These are phyloP conservation scores for Leccinum arenicola DNA, from an alignment of 768 basidiomycete species.

Conservation along the genomic window DNA sequence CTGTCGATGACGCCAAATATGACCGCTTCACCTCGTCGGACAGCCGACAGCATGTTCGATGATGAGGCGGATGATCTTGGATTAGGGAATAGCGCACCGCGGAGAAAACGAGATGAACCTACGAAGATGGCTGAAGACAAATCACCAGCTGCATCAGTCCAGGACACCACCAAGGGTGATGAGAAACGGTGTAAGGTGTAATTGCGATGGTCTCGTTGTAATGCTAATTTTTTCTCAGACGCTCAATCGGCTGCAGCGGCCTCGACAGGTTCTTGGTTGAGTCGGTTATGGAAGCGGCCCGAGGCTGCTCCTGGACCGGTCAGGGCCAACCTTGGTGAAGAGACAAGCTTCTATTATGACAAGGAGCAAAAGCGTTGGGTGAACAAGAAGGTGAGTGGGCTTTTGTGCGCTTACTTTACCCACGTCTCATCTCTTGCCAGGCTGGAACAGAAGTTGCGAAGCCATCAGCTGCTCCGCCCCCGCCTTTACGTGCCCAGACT, in stretches of 20 bases:
- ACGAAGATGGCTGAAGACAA: slow-evolving; percentile 29
- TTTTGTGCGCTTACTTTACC: neutral
- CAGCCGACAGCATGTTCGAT: slow-evolving; percentile 19
- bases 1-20: slow-evolving; percentile 37
- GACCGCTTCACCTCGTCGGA: slow-evolving; percentile 10
- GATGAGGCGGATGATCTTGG: slow-evolving; percentile 88
- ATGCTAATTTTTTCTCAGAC: slow-evolving; percentile 4
- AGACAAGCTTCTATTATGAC: slow-evolving; percentile 89
- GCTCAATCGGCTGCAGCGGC: slow-evolving; percentile 26
- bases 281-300: slow-evolving; percentile 73
- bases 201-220: neutral
- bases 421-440: slow-evolving; percentile 34
- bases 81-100: slow-evolving; percentile 69
- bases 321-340: slow-evolving; percentile 90
- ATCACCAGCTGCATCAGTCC: slow-evolving; percentile 16
- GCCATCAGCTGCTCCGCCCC: slow-evolving; percentile 58
- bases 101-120: slow-evolving; percentile 31
- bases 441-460: slow-evolving; percentile 53
- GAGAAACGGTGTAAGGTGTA: slow-evolving; percentile 33
- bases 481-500: slow-evolving; percentile 84
- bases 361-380: slow-evolving; percentile 96
- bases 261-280: slow-evolving; percentile 68
- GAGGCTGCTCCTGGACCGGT: slow-evolving; percentile 67
- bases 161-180: slow-evolving; percentile 19
- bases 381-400: slow-evolving; percentile 73